Percentiles rank a stretch among this genome's conserved stretches.
These are phyloP conservation scores for Emergomyces pasteurianus DNA, from an alignment of 2,329 filamentous ascomycete genomes.

Conservation along the genomic window DNA sequence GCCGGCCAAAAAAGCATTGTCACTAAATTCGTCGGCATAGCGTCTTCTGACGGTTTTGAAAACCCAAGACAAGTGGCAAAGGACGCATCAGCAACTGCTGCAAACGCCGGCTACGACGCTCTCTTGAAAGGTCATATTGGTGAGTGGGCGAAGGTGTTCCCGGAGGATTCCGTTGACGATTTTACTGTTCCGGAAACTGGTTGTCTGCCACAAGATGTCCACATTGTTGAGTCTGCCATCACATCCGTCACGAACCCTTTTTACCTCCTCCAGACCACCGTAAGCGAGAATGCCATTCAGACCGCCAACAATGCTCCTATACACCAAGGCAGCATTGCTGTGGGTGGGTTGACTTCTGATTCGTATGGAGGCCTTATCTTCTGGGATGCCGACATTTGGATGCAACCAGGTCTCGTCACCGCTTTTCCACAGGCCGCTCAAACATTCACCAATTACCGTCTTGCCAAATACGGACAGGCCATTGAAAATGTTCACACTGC, in stretches of 20 bases:
- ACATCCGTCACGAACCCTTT: slow-evolving; percentile 37
- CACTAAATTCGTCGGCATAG: slow-evolving; percentile 56
- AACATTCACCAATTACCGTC: slow-evolving; percentile 53
- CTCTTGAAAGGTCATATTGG: slow-evolving; percentile 45
- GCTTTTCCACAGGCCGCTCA: slow-evolving; percentile 51
- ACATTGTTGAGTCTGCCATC: slow-evolving; percentile 43
- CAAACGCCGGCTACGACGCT: slow-evolving; percentile 42
- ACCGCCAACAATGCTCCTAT: slow-evolving; percentile 40
- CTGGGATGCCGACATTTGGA: slow-evolving; percentile 57
- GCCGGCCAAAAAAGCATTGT: slow-evolving; percentile 44
- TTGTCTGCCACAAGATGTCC: slow-evolving; percentile 43
- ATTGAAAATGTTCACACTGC: slow-evolving; percentile 45
- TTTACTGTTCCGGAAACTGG: slow-evolving; percentile 47
- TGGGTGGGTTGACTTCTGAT: slow-evolving; percentile 56
- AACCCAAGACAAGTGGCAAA: slow-evolving; percentile 45
- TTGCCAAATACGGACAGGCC: slow-evolving; percentile 48
- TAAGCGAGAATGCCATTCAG: slow-evolving; percentile 42
- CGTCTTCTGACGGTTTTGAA: slow-evolving; percentile 55
- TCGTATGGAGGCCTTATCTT: slow-evolving; percentile 56
- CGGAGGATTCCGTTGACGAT: slow-evolving; percentile 50
- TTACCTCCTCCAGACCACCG: slow-evolving; percentile 38
- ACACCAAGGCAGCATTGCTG: slow-evolving; percentile 52
- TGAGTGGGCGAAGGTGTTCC: slow-evolving; percentile 53
- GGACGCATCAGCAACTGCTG: slow-evolving; percentile 41
- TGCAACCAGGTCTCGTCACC: slow-evolving; percentile 54